Evolutionary conservation across 495 filamentous ascomycete genomes (phyloP), one percentile per base, ranked within the genome.

Genomic region (Niebla homalea): DNA sequence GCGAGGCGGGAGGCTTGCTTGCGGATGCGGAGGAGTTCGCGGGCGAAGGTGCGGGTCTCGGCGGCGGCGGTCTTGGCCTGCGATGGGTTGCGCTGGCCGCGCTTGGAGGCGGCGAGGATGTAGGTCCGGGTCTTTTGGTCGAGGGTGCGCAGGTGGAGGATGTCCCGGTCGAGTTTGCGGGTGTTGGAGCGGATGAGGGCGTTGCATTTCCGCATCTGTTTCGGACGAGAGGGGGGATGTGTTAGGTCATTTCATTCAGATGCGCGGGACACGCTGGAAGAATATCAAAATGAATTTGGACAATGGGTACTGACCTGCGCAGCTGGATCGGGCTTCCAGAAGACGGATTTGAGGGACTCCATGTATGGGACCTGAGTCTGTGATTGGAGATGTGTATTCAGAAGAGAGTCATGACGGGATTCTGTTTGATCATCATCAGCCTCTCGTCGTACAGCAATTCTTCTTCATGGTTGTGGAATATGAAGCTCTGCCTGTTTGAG

Each of bases 121-220:
- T 81, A 75, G 63, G 79, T 82, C 56, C 89, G 89, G 53, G 89
- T 89, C 67, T 94, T 96, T 57, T 66, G 65, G 54, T 98, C 93
- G 52, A 85, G 75, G 22, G 67, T 52, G 59, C 84, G 86, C 52
- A 93, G 77, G 41, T 80, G 70, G 26, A 70, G 60, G 61, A 98
- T 87, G 67, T 98, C 89, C 57, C 92, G 89, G 64, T 98, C 92
- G 52, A 98, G 80, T 63, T 95, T 89, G 56, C 92, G 87, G 49
- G 87, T 84, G 69, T 98, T 97, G 60, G 76, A 64, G 48, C 92
- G 87, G 58, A 98, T 85, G 50, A 98, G 78, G 49, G 76, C 67
- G 69, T 96, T 96, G 64, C 92, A 97, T 84, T 96, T 96, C 51
- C 90, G 80, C 72, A 89, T 84, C 90, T 95, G 51, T 38, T 18